Evolutionary conservation across 163 green algal species (phyloP).

Genomic region (Scenedesmus sp.): DNA sequence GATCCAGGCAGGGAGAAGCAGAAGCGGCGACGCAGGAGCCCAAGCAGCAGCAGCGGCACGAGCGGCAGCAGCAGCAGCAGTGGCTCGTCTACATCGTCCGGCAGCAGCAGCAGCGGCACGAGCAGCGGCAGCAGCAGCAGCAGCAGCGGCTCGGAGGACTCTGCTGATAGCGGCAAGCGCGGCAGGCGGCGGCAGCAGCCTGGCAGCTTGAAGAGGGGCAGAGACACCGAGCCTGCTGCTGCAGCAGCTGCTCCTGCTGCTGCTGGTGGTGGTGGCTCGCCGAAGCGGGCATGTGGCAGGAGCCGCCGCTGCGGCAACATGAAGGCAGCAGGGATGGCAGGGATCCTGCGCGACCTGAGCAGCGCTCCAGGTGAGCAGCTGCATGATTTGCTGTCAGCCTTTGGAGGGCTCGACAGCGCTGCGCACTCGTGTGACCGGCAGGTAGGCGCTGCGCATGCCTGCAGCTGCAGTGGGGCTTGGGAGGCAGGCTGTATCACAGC

Average conservation of each 20-base stretch:
- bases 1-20: background rate
- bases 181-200: background rate
- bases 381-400: background rate
- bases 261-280: background rate
- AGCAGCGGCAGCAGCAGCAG: constrained; percentile 29
- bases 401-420: background rate
- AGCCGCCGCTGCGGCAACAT: background rate
- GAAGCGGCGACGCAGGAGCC: background rate
- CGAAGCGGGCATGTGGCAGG: background rate
- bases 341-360: background rate
- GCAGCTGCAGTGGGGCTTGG: background rate
- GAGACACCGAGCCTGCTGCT: background rate
- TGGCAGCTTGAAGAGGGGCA: background rate
- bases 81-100: background rate
- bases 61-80: background rate
- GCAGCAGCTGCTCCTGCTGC: constrained; percentile 2
- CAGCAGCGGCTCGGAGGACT: constrained; percentile 22
- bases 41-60: background rate
- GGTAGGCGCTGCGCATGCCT: background rate
- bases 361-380: background rate
- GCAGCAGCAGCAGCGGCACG: constrained; percentile 33
- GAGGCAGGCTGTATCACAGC: background rate
- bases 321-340: background rate
- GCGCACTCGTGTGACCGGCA: too few relatives aligned
- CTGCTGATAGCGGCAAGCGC: constrained; percentile 31